These are phyloP conservation scores for Rhipidocladum racemiflorum DNA, from an alignment of 176 grass and related monocot species.

Conservation along the genomic window DNA sequence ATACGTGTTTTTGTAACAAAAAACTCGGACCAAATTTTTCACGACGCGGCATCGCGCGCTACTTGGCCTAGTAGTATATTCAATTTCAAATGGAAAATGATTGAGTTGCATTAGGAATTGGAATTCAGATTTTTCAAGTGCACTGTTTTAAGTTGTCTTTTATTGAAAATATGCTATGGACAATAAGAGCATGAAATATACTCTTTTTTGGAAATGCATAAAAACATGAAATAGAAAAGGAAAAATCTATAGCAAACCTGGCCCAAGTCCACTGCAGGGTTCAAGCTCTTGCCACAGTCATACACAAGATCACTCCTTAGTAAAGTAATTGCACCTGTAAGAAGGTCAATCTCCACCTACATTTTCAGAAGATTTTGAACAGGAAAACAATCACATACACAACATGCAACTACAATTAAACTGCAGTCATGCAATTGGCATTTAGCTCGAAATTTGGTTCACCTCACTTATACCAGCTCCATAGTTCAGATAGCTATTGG, in stretches of 20 bases:
- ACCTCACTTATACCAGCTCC: conserved; percentile 70
- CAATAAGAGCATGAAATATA: background rate
- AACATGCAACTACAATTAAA: background rate
- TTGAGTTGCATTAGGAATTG: too few species aligned
- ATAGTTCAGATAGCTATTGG: conserved; percentile 57
- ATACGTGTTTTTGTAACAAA: too few species aligned
- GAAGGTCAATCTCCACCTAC: conserved; percentile 66
- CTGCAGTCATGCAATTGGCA: background rate
- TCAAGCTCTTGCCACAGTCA: conserved; percentile 75
- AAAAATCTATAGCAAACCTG: conserved; percentile 40
- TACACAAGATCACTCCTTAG: conserved; percentile 52
- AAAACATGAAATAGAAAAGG: background rate
- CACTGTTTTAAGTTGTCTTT: background rate
- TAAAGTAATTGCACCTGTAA: conserved; percentile 62
- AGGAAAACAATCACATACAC: background rate
- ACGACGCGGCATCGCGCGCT: too few species aligned
- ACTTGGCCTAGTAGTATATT: too few species aligned
- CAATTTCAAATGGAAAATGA: too few species aligned
- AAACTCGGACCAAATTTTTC: too few species aligned
- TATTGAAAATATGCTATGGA: background rate
- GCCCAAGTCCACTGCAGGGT: conserved; percentile 73
- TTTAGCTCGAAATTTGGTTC: background rate
- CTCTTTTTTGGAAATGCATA: background rate
- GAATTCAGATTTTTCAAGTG: background rate
- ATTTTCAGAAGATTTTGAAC: background rate